Conservation (phyloP, 1,139 yeast species). For the Wickerhamiella pararugosa region DNA sequence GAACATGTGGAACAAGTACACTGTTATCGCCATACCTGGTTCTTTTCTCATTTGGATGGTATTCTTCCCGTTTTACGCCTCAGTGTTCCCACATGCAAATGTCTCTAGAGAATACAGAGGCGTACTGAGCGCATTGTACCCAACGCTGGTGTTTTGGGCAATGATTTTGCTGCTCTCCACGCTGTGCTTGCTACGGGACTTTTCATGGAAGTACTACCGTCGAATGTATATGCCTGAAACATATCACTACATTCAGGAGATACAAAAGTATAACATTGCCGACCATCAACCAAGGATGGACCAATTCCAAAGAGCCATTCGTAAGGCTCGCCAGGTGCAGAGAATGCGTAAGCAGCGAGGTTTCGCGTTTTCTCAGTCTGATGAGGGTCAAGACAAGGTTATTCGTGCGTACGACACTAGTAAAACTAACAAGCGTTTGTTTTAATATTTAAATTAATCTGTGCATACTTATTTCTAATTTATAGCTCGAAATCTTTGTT, state of each 20-base stretch:
- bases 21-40: conserved; percentile 87
- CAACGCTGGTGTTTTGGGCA: conserved; percentile 75
- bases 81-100: conserved; percentile 67
- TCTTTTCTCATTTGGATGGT: conserved; percentile 73
- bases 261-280: conserved; percentile 87
- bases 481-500: too few species aligned
- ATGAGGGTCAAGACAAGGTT: conserved; percentile 78
- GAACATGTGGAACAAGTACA: conserved; percentile 89
- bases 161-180: conserved; percentile 59
- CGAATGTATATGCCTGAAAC: conserved; percentile 83
- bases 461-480: too few species aligned
- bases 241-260: conserved; percentile 91
- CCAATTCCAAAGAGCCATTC: conserved; percentile 90
- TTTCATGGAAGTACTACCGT: conserved; percentile 87
- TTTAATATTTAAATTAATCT: too few species aligned
- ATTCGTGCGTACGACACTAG: conserved; percentile 94
- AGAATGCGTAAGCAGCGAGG: conserved; percentile 98
- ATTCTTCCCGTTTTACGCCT: conserved; percentile 77
- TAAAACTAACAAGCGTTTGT: conserved; percentile 15
- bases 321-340: conserved; percentile 95
- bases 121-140: conserved; percentile 58
- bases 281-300: conserved; percentile 92
- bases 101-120: conserved; percentile 82
- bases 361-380: conserved; percentile 94
- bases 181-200: conserved; percentile 71